A percentile compares a stretch with the other conserved stretches of the same genome.
These are phyloP conservation scores for Mucor plumbeus DNA, from an alignment of 371 early-diverging fungal genomes.

Conservation along the genomic window DNA sequence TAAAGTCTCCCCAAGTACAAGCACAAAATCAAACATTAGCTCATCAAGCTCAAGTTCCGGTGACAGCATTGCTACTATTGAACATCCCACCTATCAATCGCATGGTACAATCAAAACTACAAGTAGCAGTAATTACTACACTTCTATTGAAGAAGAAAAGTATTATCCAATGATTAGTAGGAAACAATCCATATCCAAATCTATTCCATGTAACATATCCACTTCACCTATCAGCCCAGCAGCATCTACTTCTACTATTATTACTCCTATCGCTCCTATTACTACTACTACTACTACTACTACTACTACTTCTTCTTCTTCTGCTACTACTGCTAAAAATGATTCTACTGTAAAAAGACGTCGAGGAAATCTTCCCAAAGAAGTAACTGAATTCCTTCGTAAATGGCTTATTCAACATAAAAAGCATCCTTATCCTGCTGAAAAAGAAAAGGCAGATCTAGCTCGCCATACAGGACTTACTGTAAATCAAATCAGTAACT, in stretches of 20 bases:
- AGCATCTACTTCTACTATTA: neutral
- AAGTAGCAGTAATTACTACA: neutral
- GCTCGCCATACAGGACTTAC: slow-evolving; percentile 71
- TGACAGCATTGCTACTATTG: slow-evolving; percentile 33
- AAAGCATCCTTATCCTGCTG: slow-evolving; percentile 84
- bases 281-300: slow-evolving; percentile 1
- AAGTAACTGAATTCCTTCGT: slow-evolving; percentile 70
- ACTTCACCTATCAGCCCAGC: neutral
- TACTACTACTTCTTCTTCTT: slow-evolving; percentile 2
- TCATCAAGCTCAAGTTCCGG: slow-evolving; percentile 34
- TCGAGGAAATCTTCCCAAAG: slow-evolving; percentile 68
- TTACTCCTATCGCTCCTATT: neutral
- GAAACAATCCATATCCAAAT: slow-evolving; percentile 1
- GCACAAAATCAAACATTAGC: slow-evolving; percentile 30
- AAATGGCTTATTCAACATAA: slow-evolving; percentile 80
- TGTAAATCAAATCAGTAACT: slow-evolving; percentile 85
- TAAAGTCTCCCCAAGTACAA: slow-evolving; percentile 35
- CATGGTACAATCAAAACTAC: neutral
- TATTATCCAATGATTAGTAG: neutral
- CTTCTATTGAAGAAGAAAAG: slow-evolving; percentile 13
- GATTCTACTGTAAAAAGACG: slow-evolving; percentile 42
- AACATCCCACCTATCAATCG: slow-evolving; percentile 5
- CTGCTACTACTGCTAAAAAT: neutral
- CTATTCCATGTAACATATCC: slow-evolving; percentile 1
- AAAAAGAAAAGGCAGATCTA: slow-evolving; percentile 75